A percentile compares a stretch with the other conserved stretches of the same genome.
Evolutionary conservation across 75 land plant species (phyloP).

Genomic region (Pinus taeda): DNA sequence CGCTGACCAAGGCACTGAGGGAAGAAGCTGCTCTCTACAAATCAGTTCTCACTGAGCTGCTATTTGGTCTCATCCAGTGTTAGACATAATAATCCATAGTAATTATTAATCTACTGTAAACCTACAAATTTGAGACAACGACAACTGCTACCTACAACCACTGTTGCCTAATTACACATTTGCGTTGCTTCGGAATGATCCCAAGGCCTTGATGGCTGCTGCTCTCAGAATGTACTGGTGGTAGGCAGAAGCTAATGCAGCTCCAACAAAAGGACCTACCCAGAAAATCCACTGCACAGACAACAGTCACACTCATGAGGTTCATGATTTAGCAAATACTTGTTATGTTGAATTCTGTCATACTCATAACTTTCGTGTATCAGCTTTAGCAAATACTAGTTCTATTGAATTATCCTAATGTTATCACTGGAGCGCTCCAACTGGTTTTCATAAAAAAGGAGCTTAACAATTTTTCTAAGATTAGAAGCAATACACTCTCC

Average conservation of each 20-base stretch:
- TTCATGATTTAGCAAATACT: neutral
- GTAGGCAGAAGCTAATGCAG: constrained; percentile 55
- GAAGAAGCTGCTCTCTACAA: too few species aligned
- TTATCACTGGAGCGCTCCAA: too few species aligned
- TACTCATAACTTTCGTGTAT: too few species aligned
- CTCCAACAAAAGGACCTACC: constrained; percentile 65
- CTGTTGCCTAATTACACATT: constrained; percentile 10
- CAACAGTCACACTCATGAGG: neutral
- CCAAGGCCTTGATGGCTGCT: constrained; percentile 42
- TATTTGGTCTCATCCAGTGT: neutral
- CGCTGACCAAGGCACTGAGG: too few species aligned
- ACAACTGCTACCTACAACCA: neutral
- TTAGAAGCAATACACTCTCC: too few species aligned
- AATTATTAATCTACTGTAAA: neutral
- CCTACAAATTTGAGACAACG: neutral
- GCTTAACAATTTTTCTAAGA: too few species aligned
- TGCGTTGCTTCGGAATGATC: constrained; percentile 56
- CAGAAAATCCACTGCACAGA: constrained; percentile 67
- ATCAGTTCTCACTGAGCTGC: neutral
- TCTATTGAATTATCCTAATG: too few species aligned
- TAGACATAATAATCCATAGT: neutral
- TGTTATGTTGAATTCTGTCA: too few species aligned
- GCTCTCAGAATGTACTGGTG: constrained; percentile 63
- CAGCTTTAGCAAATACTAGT: too few species aligned
- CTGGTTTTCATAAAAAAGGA: too few species aligned